Conservation (phyloP, 129 eudicot species). For the Ambrosia artemisiifolia region DNA sequence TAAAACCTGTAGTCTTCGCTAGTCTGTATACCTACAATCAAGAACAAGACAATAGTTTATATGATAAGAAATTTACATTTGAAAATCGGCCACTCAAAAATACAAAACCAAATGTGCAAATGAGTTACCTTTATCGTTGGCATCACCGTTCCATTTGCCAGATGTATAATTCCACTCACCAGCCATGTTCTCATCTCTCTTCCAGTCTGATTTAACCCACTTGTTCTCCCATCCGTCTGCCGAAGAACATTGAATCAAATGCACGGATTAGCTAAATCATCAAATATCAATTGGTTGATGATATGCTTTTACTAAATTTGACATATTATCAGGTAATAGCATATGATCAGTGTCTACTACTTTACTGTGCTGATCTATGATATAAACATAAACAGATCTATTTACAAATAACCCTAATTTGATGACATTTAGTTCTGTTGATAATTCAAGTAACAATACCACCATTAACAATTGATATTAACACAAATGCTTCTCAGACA, state of each 20-base stretch:
- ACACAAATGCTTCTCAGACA: neutral
- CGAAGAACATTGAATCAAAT: neutral
- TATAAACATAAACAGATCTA: neutral
- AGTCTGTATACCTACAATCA: conserved; percentile 71
- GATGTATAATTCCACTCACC: conserved; percentile 96
- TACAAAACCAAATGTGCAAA: neutral
- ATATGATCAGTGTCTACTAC: neutral
- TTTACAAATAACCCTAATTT: neutral
- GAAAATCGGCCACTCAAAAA: no score
- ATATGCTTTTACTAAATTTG: no score
- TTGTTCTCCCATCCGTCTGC: conserved; percentile 83
- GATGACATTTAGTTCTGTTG: neutral
- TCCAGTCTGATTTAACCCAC: conserved; percentile 98
- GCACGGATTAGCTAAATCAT: neutral
- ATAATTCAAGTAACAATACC: neutral
- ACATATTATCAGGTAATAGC: neutral
- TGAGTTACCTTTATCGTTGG: conserved; percentile 76
- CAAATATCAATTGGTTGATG: neutral
- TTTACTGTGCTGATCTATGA: neutral
- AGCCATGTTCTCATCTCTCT: conserved; percentile 80
- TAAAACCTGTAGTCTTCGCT: conserved; percentile 87
- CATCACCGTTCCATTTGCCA: conserved; percentile 90
- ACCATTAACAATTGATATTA: neutral
- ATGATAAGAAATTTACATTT: neutral
- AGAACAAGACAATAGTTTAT: neutral